Evolutionary conservation across 2,329 filamentous ascomycete species (phyloP), one percentile per base, ranked within the genome.

Genomic region (Fonsecaea multimorphosa): DNA sequence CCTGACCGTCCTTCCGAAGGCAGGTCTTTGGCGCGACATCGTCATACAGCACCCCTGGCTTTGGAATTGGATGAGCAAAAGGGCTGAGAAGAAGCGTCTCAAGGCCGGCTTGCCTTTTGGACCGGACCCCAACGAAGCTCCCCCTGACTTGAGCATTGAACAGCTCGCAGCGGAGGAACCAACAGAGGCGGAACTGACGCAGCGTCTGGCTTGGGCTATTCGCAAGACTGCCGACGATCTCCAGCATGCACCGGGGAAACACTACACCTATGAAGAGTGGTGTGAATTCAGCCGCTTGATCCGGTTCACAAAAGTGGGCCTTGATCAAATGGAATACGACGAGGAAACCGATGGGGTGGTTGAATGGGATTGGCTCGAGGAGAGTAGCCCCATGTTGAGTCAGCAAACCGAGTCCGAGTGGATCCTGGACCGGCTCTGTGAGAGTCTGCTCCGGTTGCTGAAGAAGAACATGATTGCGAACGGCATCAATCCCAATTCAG

Each of bases 261-360:
- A 83, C 61, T 97, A 97, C 75, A 83, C 81, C 0, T 97, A 93
- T 69, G 87, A 93, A 70, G 90, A 96, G 74, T 96, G 93, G 93
- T 90, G 90, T 0, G 91, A 91, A 80, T 95, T 92, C 72, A 88
- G 93, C 7, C 85, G 86, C 24, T 82, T 97, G 34, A 91, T 96
- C 40, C 81, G 85, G 1, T 88, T 88, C 69, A 84, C 77, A 40
- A 75, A 73, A 60, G 78, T 74, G 31, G 73, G 71, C 12, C 71
- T 77, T 2, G 72, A 74, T 1, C 74, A 76, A 49, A 73, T 78
- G 1, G 70, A 77, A 32, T 70, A 77, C 1, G 80, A 84, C 7
- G 84, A 86, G 63, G 83, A 85, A 22, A 81, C 85, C n/a, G 84
- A 86, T 31, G 86, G 85, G 0, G 72, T 88, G 19, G 78, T 89